A percentile compares a stretch with the other conserved stretches of the same genome.
phyloP scores from a whole-genome alignment of 2,329 filamentous ascomycete species.

The Colletotrichum sp. region DNA sequence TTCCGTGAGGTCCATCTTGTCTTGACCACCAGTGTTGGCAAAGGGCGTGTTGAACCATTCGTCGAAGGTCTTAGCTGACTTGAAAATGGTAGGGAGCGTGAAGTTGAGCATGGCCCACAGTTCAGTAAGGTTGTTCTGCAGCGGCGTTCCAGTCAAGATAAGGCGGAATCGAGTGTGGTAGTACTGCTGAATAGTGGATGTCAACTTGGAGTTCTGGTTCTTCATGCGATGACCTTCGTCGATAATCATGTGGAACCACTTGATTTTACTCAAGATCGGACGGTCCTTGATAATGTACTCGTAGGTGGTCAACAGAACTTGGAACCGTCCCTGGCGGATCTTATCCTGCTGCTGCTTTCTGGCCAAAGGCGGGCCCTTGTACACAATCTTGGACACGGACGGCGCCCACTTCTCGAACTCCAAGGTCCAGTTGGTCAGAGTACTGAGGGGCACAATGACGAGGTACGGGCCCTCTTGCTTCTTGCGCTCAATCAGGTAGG shows the following conservation, averaged over 20 bases:
- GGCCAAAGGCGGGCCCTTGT: conserved; percentile 90
- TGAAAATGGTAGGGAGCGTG: conserved; percentile 97
- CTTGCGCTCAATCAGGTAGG: conserved; percentile 96
- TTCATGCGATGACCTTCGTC: conserved; percentile 99
- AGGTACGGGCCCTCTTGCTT: conserved; percentile 89
- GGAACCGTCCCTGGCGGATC: conserved; percentile 93
- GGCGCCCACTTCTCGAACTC: conserved; percentile 99
- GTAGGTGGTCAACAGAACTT: conserved; percentile 95
- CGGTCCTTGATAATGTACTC: conserved; percentile 99
- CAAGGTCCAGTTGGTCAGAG: conserved; percentile 96
- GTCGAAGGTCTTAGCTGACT: conserved; percentile 97
- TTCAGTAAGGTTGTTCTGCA: conserved; percentile 96
- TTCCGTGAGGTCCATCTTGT: conserved; percentile 99
- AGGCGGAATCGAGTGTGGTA: conserved; percentile 94
- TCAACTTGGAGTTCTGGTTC: conserved; percentile 95
- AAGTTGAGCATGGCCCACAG: conserved; percentile 99
- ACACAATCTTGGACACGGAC: conserved; percentile 83
- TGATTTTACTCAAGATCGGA: conserved; percentile 94
- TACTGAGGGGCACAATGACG: conserved; percentile 96
- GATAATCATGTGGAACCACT: conserved; percentile 99
- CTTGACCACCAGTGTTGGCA: conserved; percentile 95
- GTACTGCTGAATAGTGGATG: conserved; percentile 91
- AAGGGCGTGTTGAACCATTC: conserved; percentile 99
- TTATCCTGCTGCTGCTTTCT: conserved; percentile 92
- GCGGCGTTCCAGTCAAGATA: conserved; percentile 94